Conservation (phyloP, 106 monocot genomes). For the Allium sativum region DNA sequence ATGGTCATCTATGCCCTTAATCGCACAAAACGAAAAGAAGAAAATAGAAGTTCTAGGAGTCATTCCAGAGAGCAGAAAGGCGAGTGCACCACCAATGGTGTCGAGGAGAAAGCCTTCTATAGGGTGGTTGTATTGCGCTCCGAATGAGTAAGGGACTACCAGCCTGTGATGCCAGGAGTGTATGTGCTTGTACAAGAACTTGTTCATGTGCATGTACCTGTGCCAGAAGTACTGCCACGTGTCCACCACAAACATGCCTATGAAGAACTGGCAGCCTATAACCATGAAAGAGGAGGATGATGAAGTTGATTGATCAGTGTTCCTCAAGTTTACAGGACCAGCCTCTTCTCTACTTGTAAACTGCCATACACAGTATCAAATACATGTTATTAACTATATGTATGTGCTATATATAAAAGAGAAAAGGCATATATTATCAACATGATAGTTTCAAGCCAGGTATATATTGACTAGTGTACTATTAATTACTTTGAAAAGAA, state of each 20-base stretch:
- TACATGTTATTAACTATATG: too few relatives aligned
- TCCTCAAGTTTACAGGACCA: neutral
- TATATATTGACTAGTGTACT: neutral
- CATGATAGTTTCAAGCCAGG: neutral
- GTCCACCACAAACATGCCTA: slow-evolving; percentile 82
- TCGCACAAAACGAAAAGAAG: slow-evolving; percentile 15
- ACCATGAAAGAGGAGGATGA: neutral
- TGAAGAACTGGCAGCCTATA: slow-evolving; percentile 37
- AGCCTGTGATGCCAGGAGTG: slow-evolving; percentile 29
- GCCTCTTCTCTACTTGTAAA: too few relatives aligned
- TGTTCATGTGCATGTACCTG: slow-evolving; percentile 87
- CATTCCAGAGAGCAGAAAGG: slow-evolving; percentile 12
- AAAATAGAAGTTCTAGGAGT: slow-evolving; percentile 11
- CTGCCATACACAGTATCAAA: neutral
- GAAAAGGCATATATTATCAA: neutral
- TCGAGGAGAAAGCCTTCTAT: slow-evolving; percentile 10
- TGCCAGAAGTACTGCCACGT: slow-evolving; percentile 89
- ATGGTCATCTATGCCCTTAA: slow-evolving; percentile 15
- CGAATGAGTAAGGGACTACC: slow-evolving; percentile 10
- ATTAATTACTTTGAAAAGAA: slow-evolving; percentile 37
- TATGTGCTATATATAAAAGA: neutral
- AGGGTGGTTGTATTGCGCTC: slow-evolving; percentile 13
- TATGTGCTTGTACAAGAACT: slow-evolving; percentile 65
- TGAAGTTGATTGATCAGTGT: neutral
- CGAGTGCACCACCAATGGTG: slow-evolving; percentile 10